These are phyloP conservation scores for Talaromyces sp. DNA, from an alignment of 2,329 filamentous ascomycete genomes.

Conservation along the genomic window DNA sequence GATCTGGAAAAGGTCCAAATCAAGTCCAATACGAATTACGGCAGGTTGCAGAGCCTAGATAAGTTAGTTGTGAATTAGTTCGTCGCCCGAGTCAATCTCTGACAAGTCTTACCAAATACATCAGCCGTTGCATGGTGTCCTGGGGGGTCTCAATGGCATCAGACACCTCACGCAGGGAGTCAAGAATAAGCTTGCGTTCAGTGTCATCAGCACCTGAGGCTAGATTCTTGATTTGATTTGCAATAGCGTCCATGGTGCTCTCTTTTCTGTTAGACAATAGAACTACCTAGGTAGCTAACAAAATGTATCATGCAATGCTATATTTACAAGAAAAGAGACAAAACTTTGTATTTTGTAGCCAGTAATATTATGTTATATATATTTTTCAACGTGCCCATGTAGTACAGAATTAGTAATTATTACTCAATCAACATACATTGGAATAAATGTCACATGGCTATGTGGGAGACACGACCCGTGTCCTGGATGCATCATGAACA, in stretches of 20 bases:
- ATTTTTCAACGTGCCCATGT: background rate
- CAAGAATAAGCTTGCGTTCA: conserved; percentile 22
- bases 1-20: conserved; percentile 26
- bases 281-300: too few species aligned
- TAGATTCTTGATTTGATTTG: conserved; percentile 21
- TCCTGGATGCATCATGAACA: too few species aligned
- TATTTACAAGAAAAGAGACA: background rate
- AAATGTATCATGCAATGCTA: background rate
- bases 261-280: background rate
- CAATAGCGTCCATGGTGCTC: conserved; percentile 8
- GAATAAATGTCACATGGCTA: too few species aligned
- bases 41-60: conserved; percentile 24
- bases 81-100: background rate
- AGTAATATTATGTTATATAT: background rate
- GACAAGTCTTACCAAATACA: background rate
- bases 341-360: background rate
- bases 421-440: background rate
- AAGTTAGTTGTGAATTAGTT: background rate
- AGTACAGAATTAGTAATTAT: background rate
- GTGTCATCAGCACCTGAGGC: conserved; percentile 23
- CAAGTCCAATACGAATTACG: conserved; percentile 22
- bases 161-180: conserved; percentile 22
- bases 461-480: too few species aligned
- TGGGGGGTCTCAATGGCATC: conserved; percentile 23
- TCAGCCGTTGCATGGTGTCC: conserved; percentile 17